Percentiles rank a stretch among this genome's conserved stretches.
These are phyloP conservation scores for Cavenderia fasciculata DNA, from an alignment of 78 protist species.

Conservation along the genomic window DNA sequence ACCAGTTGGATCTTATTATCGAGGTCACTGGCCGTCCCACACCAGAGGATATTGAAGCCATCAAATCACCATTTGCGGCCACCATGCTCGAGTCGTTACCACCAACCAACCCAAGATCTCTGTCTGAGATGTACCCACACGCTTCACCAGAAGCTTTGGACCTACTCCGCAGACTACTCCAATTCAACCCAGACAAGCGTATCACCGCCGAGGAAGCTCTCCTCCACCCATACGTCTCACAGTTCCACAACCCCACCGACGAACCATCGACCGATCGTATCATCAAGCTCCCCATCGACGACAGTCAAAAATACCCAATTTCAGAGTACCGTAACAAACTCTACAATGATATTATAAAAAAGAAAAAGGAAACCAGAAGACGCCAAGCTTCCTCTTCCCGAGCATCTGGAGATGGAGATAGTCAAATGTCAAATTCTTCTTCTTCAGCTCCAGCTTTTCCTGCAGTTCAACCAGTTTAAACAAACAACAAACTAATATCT, in stretches of 20 bases:
- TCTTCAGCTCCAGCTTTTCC: no score
- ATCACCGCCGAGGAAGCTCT: conserved; percentile 96
- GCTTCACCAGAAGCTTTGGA: conserved; percentile 97
- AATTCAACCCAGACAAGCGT: conserved; percentile 96
- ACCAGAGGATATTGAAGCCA: conserved; percentile 91
- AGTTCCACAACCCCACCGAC: conserved; percentile 90
- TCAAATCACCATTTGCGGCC: conserved; percentile 90
- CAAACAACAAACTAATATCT: no score
- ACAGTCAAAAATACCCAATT: conserved; percentile 85
- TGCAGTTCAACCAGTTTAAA: no score
- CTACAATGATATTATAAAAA: conserved; percentile 82
- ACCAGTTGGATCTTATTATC: conserved; percentile 95
- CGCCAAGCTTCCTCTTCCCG: no score
- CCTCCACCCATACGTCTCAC: conserved; percentile 92
- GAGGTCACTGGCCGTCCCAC: conserved; percentile 92
- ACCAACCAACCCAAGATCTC: conserved; percentile 75
- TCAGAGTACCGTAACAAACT: conserved; percentile 85
- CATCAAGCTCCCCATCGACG: conserved; percentile 89
- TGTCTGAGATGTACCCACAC: conserved; percentile 86
- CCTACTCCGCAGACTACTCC: conserved; percentile 87
- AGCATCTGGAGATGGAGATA: no score
- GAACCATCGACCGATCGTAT: conserved; percentile 80
- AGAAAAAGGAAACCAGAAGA: conserved; percentile 78
- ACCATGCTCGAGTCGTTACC: conserved; percentile 93
- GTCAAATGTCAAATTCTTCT: no score